Evolutionary conservation across 805 yeast species (phyloP), one percentile per base, ranked within the genome.

Genomic region (Yamadazyma endophytica): DNA sequence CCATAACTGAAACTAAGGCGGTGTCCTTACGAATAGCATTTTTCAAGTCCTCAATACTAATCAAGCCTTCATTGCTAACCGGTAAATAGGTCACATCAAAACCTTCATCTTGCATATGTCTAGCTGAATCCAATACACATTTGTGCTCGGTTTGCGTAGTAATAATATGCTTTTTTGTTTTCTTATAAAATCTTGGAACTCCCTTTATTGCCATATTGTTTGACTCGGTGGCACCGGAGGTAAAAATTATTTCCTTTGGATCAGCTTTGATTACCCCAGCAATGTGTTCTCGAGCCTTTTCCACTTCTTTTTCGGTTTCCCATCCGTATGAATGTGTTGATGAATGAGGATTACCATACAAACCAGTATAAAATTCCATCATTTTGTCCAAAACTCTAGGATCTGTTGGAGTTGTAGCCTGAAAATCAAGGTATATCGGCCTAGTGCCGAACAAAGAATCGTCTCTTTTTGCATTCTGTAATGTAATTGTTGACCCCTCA

Each of bases 71-170:
- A 26, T 69, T 56, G 47, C 70, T 70, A 15, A 92, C 98, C 9
- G 89, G 88, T 45, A 92, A 71, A 55, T 88, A 92, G 2, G 98
- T 92, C 23, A 92, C 90, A 9, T 92, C 97, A 50, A 84, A 90
- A 0, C 97, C 98, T 55, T 92, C 97, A 57, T 88, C 96, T 55
- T 88, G 95, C 70, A 92, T 66, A 50, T 85, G 85, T 51, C 98
- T 78, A 44, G 95, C 89, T 9, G 97, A 86, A 58, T 92, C 98
- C 58, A 92, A 68, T n/a, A 92, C 96, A 72, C 99, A 92, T 67
- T 92, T 92, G 64, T 92, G 99, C 62, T 92, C 99, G 2, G 97
- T 92, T 60, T 88, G 95, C 2, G 95, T 78, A 15, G 99, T 92
- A 56, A 92, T 89, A 47, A 92, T 82, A 60, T 92, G 99, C 52